phyloP scores from a whole-genome alignment of 2,329 filamentous ascomycete species.

The Monilinia polystroma region DNA sequence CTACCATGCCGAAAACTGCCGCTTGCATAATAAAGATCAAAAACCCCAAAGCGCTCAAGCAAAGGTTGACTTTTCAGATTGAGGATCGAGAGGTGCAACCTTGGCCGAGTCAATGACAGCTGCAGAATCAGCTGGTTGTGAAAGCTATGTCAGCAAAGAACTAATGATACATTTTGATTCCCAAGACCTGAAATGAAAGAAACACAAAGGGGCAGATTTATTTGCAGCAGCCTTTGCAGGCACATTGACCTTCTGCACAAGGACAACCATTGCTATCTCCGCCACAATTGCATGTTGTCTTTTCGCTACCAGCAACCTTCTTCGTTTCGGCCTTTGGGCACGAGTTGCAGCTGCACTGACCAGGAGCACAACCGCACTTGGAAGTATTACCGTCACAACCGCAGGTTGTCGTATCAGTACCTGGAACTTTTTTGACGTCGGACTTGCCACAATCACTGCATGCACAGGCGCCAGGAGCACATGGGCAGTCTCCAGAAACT shows the following conservation, averaged over 20 bases:
- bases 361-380: conserved; percentile 43
- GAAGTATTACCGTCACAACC: conserved; percentile 43
- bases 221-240: conserved; percentile 39
- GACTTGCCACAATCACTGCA: conserved; percentile 50
- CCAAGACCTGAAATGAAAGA: conserved; percentile 22
- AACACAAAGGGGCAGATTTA: conserved; percentile 23
- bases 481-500: conserved; percentile 46
- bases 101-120: conserved; percentile 34
- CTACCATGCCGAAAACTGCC: not conserved
- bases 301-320: conserved; percentile 40
- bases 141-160: conserved; percentile 32
- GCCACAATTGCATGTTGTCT: conserved; percentile 43
- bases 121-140: conserved; percentile 30
- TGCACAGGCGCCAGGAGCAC: conserved; percentile 48
- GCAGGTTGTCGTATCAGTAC: conserved; percentile 45
- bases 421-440: conserved; percentile 42
- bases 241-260: conserved; percentile 36
- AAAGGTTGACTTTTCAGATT: conserved; percentile 33
- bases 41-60: conserved; percentile 25
- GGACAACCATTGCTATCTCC: conserved; percentile 41
- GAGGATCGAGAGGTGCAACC: conserved; percentile 35
- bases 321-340: conserved; percentile 44
- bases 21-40: conserved; percentile 13
- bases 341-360: conserved; percentile 43
- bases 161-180: conserved; percentile 28